Conservation (phyloP, 345 rosid genomes). For the Euphorbia pulcherrima region DNA sequence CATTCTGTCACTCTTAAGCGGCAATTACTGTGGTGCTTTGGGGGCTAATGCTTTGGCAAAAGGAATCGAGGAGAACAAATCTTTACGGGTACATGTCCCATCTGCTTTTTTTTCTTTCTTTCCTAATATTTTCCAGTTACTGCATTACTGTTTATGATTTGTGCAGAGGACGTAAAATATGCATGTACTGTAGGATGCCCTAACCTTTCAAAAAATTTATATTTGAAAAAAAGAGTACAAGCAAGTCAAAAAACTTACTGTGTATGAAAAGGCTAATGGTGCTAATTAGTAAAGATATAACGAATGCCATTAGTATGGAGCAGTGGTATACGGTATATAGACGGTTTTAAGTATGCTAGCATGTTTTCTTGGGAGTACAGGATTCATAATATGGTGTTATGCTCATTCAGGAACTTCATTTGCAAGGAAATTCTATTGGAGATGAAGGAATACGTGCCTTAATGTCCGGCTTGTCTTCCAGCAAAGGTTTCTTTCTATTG, state of each 20-base stretch:
- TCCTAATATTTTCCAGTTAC: not conserved
- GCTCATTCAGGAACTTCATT: constrained; percentile 70
- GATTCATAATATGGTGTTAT: constrained; percentile 13
- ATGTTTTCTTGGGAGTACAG: not conserved
- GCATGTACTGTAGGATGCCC: not conserved
- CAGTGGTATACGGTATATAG: not conserved
- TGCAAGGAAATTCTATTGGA: constrained; percentile 92
- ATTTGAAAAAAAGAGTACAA: not conserved
- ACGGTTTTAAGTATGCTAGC: not conserved
- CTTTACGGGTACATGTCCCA: constrained; percentile 53
- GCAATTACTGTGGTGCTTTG: constrained; percentile 93
- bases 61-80: constrained; percentile 86
- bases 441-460: constrained; percentile 88
- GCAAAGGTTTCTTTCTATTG: constrained; percentile 58
- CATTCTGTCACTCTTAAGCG: constrained; percentile 46
- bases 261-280: not conserved
- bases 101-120: constrained; percentile 15
- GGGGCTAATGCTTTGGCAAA: constrained; percentile 94
- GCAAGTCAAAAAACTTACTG: not conserved
- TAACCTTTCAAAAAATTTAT: not conserved
- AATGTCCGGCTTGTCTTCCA: constrained; percentile 77
- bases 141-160: not conserved
- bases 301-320: not conserved
- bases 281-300: not conserved
- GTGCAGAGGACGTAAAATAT: not conserved